Evolutionary conservation across 208 protist species (phyloP).

Genomic region (Naegleria lovaniensis): DNA sequence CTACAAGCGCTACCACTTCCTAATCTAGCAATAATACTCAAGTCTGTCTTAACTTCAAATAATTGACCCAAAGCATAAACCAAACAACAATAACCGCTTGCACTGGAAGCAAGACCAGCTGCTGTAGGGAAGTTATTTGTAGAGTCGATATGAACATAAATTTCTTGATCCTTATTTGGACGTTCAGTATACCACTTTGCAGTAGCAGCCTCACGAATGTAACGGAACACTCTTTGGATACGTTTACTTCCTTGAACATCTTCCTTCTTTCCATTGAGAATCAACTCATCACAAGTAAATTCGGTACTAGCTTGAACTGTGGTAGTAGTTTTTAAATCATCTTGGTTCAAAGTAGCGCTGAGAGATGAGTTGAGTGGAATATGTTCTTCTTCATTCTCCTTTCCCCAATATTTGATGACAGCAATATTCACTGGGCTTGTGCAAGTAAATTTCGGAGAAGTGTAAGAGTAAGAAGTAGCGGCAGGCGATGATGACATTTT

Average conservation of each 20-base stretch:
- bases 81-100: conserved; percentile 91
- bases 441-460: conserved; percentile 56
- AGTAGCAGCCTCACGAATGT: neutral
- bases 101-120: conserved; percentile 91
- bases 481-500: neutral
- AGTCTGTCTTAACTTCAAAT: conserved; percentile 56
- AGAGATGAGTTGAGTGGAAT: conserved; percentile 94
- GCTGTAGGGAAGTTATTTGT: conserved; percentile 98
- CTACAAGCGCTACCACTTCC: conserved; percentile 93
- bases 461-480: neutral
- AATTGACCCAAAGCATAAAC: conserved; percentile 66
- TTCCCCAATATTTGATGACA: conserved; percentile 99
- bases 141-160: conserved; percentile 80
- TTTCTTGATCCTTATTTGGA: conserved; percentile 34
- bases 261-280: conserved; percentile 81
- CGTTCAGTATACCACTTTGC: conserved; percentile 35
- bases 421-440: conserved; percentile 97
- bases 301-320: conserved; percentile 68
- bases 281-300: conserved; percentile 71
- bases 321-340: conserved; percentile 85
- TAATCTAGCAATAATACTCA: conserved; percentile 77
- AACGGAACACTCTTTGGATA: conserved; percentile 42
- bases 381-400: conserved; percentile 82
- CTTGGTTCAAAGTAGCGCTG: conserved; percentile 86
- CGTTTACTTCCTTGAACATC: conserved; percentile 28